A percentile compares a stretch with the other conserved stretches of the same genome.
These are phyloP conservation scores for Xylariaceae sp. DNA, from an alignment of 2,329 filamentous ascomycete genomes.

Conservation along the genomic window DNA sequence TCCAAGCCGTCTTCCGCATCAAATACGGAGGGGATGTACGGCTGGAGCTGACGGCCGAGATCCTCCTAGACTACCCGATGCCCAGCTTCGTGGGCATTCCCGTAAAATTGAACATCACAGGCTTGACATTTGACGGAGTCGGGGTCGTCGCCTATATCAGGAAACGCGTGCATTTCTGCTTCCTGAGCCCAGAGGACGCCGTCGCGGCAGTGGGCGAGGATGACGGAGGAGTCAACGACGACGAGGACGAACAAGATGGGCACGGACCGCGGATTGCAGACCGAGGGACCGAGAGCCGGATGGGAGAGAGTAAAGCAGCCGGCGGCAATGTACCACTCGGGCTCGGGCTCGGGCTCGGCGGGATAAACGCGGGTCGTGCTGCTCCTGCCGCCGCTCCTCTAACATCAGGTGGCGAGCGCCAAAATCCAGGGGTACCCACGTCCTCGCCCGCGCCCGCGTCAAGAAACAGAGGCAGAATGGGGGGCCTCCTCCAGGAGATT, in stretches of 20 bases:
- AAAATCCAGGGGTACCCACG: too few relatives aligned
- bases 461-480: slow-evolving; percentile 38
- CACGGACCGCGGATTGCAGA: too few relatives aligned
- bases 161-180: slow-evolving; percentile 86
- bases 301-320: too few relatives aligned
- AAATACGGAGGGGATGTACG: slow-evolving; percentile 83
- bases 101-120: slow-evolving; percentile 89
- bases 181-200: slow-evolving; percentile 87
- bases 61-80: slow-evolving; percentile 96
- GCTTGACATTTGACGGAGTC: slow-evolving; percentile 89
- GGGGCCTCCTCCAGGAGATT: slow-evolving; percentile 84
- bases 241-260: background rate
- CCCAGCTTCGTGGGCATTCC: slow-evolving; percentile 96
- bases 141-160: slow-evolving; percentile 89
- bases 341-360: background rate
- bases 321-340: slow-evolving; percentile 4
- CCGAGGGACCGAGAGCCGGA: too few relatives aligned
- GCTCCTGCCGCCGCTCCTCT: too few relatives aligned
- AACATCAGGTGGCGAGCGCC: too few relatives aligned
- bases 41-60: slow-evolving; percentile 87
- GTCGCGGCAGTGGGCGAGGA: slow-evolving; percentile 60
- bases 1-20: slow-evolving; percentile 89
- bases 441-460: too few relatives aligned
- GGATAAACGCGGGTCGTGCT: too few relatives aligned
- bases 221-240: slow-evolving; percentile 30